Evolutionary conservation across 768 basidiomycete genomes (phyloP).

Genomic region (Phylloporus rhodoxanthus): DNA sequence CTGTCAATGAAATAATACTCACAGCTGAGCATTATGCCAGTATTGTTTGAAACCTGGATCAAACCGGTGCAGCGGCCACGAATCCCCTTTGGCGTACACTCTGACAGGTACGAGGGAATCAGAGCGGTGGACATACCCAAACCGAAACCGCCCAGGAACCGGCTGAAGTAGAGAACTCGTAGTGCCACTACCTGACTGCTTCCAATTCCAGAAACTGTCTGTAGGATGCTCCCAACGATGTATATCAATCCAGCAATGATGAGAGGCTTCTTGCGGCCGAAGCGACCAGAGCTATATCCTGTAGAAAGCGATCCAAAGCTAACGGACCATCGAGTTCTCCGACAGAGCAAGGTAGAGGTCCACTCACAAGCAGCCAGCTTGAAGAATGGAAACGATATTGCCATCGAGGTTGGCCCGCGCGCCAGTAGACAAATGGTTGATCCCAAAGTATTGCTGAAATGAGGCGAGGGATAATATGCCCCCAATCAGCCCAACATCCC

Average conservation of each 20-base stretch:
- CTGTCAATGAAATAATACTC: slow-evolving; percentile 2
- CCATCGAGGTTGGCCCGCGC: slow-evolving; percentile 40
- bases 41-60: slow-evolving; percentile 31
- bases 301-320: slow-evolving; percentile 42
- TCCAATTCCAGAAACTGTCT: slow-evolving; percentile 40
- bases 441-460: slow-evolving; percentile 44
- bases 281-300: slow-evolving; percentile 36
- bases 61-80: slow-evolving; percentile 47
- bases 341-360: not conserved
- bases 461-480: slow-evolving; percentile 42
- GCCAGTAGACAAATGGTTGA: slow-evolving; percentile 34
- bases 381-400: slow-evolving; percentile 48
- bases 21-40: slow-evolving; percentile 35
- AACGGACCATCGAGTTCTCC: not conserved
- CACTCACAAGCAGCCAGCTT: slow-evolving; percentile 45
- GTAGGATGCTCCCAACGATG: slow-evolving; percentile 44
- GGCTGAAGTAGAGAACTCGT: slow-evolving; percentile 40
- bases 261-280: slow-evolving; percentile 44
- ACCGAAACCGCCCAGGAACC: slow-evolving; percentile 58
- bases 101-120: slow-evolving; percentile 47
- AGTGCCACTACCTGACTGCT: slow-evolving; percentile 32
- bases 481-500: slow-evolving; percentile 48
- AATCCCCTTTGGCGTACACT: slow-evolving; percentile 43
- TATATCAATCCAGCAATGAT: slow-evolving; percentile 42
- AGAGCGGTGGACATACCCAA: slow-evolving; percentile 50